phyloP scores from a whole-genome alignment of 1,284 basidiomycete species.

The Hemileia vastatrix region DNA sequence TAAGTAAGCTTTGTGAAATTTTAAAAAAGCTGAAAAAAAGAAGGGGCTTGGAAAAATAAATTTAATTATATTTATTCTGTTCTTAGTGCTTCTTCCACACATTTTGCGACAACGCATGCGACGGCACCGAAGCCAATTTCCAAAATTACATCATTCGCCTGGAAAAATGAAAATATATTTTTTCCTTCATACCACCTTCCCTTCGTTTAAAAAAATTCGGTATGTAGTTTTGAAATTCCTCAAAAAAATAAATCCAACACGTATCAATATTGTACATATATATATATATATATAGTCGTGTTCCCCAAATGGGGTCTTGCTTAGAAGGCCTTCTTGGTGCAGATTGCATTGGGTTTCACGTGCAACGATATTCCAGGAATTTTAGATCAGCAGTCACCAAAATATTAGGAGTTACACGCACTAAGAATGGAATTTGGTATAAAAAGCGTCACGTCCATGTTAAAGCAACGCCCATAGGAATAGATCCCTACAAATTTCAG shows the following conservation, averaged over 20 bases:
- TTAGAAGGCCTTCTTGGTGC: slow-evolving; percentile 63
- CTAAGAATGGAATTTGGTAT: slow-evolving; percentile 89
- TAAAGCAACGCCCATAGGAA: slow-evolving; percentile 98
- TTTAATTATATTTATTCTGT: neutral
- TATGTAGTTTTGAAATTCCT: too few species aligned
- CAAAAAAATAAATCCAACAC: too few species aligned
- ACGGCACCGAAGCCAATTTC: neutral
- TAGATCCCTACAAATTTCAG: slow-evolving; percentile 84
- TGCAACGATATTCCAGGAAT: too few species aligned
- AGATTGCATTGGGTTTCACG: slow-evolving; percentile 94
- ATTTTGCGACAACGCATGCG: neutral
- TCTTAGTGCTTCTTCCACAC: neutral
- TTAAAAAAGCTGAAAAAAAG: neutral
- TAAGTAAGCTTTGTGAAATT: neutral
- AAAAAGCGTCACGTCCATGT: slow-evolving; percentile 91
- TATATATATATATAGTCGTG: too few species aligned
- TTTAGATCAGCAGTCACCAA: too few species aligned
- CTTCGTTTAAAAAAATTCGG: slow-evolving; percentile 95
- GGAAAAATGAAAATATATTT: slow-evolving; percentile 63
- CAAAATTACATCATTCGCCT: neutral
- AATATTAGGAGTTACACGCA: too few species aligned
- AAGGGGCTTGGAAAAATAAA: too few species aligned
- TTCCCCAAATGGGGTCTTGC: neutral
- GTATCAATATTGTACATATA: too few species aligned
- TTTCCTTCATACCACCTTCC: slow-evolving; percentile 98